Percentiles rank a stretch among this genome's conserved stretches.
These are phyloP conservation scores for Pilasporangium apinafurcum DNA, from an alignment of 352 stramenopile genomes.

Conservation along the genomic window DNA sequence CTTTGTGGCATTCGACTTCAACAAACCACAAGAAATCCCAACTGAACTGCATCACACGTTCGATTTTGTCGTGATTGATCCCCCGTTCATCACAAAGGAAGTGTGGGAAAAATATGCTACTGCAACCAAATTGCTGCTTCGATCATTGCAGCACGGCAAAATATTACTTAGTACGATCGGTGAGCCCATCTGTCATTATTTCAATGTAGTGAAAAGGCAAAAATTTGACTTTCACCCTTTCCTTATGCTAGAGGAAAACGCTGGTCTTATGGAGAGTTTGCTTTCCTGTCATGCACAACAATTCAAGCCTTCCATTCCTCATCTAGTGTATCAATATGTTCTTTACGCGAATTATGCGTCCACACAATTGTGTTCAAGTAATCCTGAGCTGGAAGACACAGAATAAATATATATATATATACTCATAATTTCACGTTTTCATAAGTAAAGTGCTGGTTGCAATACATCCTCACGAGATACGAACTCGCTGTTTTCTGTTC, in stretches of 20 bases:
- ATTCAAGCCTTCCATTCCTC: conserved; percentile 90
- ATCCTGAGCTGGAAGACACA: conserved; percentile 64
- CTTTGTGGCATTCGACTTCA: conserved; percentile 91
- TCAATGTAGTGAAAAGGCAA: neutral
- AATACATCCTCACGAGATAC: neutral
- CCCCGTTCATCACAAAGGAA: conserved; percentile 92
- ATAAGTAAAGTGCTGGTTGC: neutral
- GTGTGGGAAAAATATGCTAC: conserved; percentile 89
- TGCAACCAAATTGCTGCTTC: conserved; percentile 55
- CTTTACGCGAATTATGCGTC: conserved; percentile 91
- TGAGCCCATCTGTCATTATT: conserved; percentile 8
- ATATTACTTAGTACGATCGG: conserved; percentile 89
- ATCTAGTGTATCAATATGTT: conserved; percentile 95
- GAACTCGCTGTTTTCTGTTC: neutral
- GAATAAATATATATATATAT: neutral
- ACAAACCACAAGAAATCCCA: conserved; percentile 64
- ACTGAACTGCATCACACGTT: conserved; percentile 52
- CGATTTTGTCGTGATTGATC: conserved; percentile 92
- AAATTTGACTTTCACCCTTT: neutral
- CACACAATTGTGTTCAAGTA: conserved; percentile 34
- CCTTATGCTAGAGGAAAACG: conserved; percentile 76
- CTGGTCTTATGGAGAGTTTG: conserved; percentile 75
- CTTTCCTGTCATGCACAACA: conserved; percentile 51
- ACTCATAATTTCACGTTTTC: no score
- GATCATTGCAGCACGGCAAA: conserved; percentile 43